Percentiles rank a stretch among this genome's conserved stretches.
Evolutionary conservation across 148 eudicot species (phyloP).

Genomic region (Hydrangea macrophylla): DNA sequence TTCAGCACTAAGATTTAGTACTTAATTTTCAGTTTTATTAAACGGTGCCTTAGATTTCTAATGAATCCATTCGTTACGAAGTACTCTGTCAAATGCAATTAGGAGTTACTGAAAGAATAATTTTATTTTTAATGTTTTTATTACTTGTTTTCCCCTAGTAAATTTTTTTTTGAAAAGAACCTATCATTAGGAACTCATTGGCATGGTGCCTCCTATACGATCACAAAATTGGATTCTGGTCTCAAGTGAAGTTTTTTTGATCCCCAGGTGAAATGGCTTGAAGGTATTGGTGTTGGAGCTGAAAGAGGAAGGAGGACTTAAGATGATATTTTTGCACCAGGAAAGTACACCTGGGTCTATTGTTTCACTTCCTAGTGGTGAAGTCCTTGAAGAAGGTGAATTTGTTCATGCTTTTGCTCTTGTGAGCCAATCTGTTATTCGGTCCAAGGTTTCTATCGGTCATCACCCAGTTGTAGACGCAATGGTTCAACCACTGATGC

Average conservation of each 20-base stretch:
- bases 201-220: background rate
- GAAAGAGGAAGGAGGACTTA: constrained; percentile 47
- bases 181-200: background rate
- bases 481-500: constrained; percentile 38
- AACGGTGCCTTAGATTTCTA: too few species aligned
- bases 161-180: background rate
- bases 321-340: constrained; percentile 76
- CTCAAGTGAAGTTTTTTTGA: background rate
- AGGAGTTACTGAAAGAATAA: too few species aligned
- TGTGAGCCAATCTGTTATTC: constrained; percentile 69
- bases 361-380: constrained; percentile 45
- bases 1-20: too few species aligned
- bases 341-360: constrained; percentile 60
- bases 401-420: constrained; percentile 76
- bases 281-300: constrained; percentile 71
- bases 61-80: too few species aligned
- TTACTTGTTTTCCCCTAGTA: too few species aligned
- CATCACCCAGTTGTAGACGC: constrained; percentile 39
- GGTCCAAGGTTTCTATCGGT: constrained; percentile 39
- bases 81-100: too few species aligned
- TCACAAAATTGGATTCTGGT: background rate
- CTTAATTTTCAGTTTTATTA: background rate
- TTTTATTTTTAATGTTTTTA: too few species aligned
- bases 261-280: constrained; percentile 86
- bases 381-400: constrained; percentile 46